phyloP scores from a whole-genome alignment of 2,329 filamentous ascomycete species.

The Aureobasidium sp. region DNA sequence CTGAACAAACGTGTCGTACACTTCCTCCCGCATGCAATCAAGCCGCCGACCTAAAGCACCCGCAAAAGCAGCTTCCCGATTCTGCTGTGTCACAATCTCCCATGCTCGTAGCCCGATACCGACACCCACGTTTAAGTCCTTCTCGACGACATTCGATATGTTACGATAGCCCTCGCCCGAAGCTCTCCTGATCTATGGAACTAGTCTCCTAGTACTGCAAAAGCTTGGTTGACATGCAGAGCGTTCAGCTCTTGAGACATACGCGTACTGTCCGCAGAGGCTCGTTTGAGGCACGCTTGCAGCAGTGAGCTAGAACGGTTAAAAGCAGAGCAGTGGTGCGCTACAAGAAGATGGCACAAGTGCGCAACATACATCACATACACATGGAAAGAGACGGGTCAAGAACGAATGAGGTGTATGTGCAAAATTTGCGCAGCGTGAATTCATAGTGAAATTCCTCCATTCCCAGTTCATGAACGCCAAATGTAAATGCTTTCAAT shows the following conservation, averaged over 20 bases:
- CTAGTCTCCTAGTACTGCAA: neutral
- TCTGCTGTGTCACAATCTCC: neutral
- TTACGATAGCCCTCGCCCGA: neutral
- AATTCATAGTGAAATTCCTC: conserved; percentile 3
- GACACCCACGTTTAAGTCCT: neutral
- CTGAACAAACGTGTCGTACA: neutral
- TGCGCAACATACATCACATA: neutral
- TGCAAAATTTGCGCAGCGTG: conserved; percentile 6
- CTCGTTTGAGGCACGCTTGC: too few species aligned
- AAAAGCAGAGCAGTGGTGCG: too few species aligned
- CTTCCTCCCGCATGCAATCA: neutral
- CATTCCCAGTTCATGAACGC: conserved; percentile 8
- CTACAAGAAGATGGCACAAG: too few species aligned
- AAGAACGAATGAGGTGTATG: neutral
- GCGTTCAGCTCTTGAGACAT: neutral
- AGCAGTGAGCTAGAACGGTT: too few species aligned
- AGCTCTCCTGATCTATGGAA: neutral
- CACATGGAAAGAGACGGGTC: neutral
- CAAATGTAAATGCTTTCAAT: conserved; percentile 11
- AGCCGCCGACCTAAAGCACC: neutral
- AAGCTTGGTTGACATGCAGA: neutral
- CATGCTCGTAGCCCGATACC: neutral
- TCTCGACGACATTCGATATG: neutral
- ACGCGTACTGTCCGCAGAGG: too few species aligned
- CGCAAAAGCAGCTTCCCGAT: neutral